phyloP scores from a whole-genome alignment of 2,329 filamentous ascomycete species.

The Pezicula neosporulosa region DNA sequence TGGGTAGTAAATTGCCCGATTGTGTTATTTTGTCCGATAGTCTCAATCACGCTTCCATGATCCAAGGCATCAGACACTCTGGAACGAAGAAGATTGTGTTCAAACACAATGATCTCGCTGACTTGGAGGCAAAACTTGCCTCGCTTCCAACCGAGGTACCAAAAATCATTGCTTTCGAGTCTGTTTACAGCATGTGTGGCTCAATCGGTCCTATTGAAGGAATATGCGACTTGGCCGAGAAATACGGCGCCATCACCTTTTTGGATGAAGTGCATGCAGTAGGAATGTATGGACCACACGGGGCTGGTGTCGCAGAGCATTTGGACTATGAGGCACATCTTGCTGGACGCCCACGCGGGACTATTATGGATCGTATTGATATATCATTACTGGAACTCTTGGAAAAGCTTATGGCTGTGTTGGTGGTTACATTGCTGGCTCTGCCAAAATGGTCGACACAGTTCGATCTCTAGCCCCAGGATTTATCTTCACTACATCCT shows the following conservation, averaged over 20 bases:
- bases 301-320: conserved; percentile 95
- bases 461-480: conserved; percentile 93
- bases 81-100: conserved; percentile 97
- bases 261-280: conserved; percentile 98
- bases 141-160: conserved; percentile 80
- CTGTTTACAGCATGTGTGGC: conserved; percentile 99
- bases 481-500: conserved; percentile 97
- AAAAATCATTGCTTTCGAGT: conserved; percentile 98
- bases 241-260: conserved; percentile 97
- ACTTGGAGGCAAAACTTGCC: conserved; percentile 89
- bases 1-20: conserved; percentile 94
- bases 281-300: conserved; percentile 96
- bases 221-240: conserved; percentile 94
- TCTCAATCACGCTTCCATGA: conserved; percentile 98
- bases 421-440: conserved; percentile 95
- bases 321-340: conserved; percentile 88
- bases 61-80: conserved; percentile 96
- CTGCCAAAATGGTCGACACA: conserved; percentile 80
- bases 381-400: conserved; percentile 96
- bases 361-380: conserved; percentile 91
- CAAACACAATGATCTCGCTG: conserved; percentile 95
- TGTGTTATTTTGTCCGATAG: conserved; percentile 98
- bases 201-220: conserved; percentile 93
- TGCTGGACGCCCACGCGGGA: conserved; percentile 71
- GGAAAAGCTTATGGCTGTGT: conserved; percentile 98